Evolutionary conservation across 495 filamentous ascomycete species (phyloP), one percentile per base, ranked within the genome.

Genomic region (Cercophora sp.): DNA sequence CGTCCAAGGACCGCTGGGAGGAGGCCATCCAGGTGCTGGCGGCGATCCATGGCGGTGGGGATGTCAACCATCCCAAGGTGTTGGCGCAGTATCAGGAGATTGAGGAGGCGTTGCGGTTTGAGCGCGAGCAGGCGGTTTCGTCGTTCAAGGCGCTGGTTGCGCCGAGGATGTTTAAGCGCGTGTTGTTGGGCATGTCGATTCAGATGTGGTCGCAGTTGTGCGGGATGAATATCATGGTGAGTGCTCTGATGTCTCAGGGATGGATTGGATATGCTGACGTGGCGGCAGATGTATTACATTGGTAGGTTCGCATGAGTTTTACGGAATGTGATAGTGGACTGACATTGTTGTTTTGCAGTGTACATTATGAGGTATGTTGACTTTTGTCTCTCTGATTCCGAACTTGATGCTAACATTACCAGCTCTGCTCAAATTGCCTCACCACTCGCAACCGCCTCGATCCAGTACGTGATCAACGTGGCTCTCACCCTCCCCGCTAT

Each of bases 31-130:
- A 83, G 31, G 77, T 75, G 0, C 74, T 90, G n/a, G 85, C 86
- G 0, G 62, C 76, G n/a, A 81, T 91, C 42, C 85, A 89, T 62
- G 84, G 80, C 5, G 68, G 77, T 5, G 86, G 85, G 0, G 73
- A 86, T 42, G 67, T 73, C 34, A 72, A 82, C 25, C 82, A 89
- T 60, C 84, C 87, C 0, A 70, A 81, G 15, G 86, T 90, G 19
- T 70, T 87, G 55, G 81, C 83, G 2, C 87, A 89, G 57, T 87
- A 79, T 70, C 82, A 88, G 63, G 86, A 90, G 55, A 88, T 89
- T 44, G 67, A 64, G 27, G 79, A 75, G 0, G 75, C 79, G 2
- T 75, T 87, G 46, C 70, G 70, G 31, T 85, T 85, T 44, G 69
- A 79, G 74, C 57, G 79, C 53, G 57, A 82, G 67, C 29, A 32